These are phyloP conservation scores for Oryza meyeriana DNA, from an alignment of 176 grass and related monocot species.

Conservation along the genomic window DNA sequence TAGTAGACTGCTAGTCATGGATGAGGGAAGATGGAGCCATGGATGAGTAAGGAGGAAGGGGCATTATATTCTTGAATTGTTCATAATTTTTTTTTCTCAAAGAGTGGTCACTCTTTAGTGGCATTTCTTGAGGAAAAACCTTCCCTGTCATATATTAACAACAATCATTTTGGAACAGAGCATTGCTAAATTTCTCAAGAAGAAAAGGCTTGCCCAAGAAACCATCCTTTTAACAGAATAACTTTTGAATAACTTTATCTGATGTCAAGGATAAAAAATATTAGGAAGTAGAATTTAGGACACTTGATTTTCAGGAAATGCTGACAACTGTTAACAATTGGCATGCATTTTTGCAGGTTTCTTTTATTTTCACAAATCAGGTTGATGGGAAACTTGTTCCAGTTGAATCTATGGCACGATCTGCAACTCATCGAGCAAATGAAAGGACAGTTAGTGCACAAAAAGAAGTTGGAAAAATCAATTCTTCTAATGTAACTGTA, in stretches of 20 bases:
- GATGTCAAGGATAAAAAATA: not conserved
- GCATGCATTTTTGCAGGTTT: constrained; percentile 60
- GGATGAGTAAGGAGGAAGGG: not conserved
- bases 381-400: constrained; percentile 94
- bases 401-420: constrained; percentile 64
- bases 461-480: constrained; percentile 26
- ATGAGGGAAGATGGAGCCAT: not conserved
- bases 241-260: not conserved
- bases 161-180: not conserved
- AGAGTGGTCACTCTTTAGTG: not conserved
- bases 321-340: constrained; percentile 12
- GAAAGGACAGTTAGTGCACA: not conserved
- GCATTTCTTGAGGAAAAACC: not conserved
- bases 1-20: not conserved
- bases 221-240: not conserved
- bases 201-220: constrained; percentile 9
- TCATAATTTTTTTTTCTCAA: not conserved
- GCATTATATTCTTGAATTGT: not conserved
- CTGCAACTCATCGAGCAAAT: constrained; percentile 38
- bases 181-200: not conserved
- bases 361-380: constrained; percentile 99
- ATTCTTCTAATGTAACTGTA: constrained; percentile 34
- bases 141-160: not conserved
- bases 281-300: constrained; percentile 4
- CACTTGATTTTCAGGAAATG: constrained; percentile 12